phyloP scores from a whole-genome alignment of 2,329 filamentous ascomycete species.

The Elsinoe arachidis region DNA sequence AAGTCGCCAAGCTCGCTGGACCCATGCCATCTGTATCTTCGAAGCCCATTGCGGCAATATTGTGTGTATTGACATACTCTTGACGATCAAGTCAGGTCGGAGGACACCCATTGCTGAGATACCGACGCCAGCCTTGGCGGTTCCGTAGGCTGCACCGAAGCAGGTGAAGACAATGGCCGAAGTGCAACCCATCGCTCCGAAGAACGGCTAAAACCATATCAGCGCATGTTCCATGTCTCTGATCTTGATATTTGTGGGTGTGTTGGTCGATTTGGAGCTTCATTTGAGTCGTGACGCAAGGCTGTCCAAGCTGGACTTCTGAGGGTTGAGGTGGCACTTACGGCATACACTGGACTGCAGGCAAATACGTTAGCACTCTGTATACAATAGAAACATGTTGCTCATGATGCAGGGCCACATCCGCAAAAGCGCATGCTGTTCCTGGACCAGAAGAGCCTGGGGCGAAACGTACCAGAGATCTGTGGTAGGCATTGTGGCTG shows the following conservation, averaged over 20 bases:
- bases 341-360: conserved; percentile 90
- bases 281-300: conserved; percentile 1
- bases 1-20: too few relatives aligned
- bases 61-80: conserved; percentile 64
- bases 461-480: conserved; percentile 67
- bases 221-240: conserved; percentile 18
- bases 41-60: neutral
- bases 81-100: conserved; percentile 94
- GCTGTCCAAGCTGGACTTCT: neutral
- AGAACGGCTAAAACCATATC: conserved; percentile 59
- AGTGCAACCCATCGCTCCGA: conserved; percentile 94
- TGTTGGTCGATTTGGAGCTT: neutral
- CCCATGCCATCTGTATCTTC: too few relatives aligned
- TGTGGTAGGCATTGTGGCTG: conserved; percentile 56
- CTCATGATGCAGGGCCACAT: conserved; percentile 14
- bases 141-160: conserved; percentile 94
- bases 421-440: conserved; percentile 13
- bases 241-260: neutral
- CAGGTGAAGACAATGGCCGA: conserved; percentile 94
- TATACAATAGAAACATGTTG: neutral
- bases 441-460: conserved; percentile 22
- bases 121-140: conserved; percentile 97
- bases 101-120: conserved; percentile 98
- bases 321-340: conserved; percentile 53
- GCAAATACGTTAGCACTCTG: conserved; percentile 16